Conservation (phyloP, 148 eudicot species). For the Beta vulgaris region DNA sequence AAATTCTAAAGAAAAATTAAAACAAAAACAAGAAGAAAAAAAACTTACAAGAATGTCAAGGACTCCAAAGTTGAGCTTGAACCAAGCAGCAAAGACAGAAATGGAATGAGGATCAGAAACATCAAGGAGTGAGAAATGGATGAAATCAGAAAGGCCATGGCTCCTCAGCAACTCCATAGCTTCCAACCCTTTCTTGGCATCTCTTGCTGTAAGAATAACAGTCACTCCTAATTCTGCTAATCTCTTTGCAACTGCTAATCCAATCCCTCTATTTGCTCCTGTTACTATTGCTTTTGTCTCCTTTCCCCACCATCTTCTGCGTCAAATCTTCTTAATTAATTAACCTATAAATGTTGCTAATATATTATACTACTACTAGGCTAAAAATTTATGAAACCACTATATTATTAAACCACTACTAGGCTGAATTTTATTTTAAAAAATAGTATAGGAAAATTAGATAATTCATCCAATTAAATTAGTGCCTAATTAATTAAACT, state of each 20-base stretch:
- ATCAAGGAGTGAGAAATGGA: conserved; percentile 51
- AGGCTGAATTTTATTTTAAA: too few relatives aligned
- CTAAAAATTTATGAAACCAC: too few relatives aligned
- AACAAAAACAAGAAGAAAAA: background rate
- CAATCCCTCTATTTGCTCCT: conserved; percentile 88
- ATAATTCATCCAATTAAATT: too few relatives aligned
- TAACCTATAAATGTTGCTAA: too few relatives aligned
- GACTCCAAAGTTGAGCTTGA: conserved; percentile 35
- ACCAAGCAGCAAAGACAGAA: conserved; percentile 46
- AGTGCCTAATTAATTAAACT: too few relatives aligned
- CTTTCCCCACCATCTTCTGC: conserved; percentile 79
- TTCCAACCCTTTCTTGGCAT: conserved; percentile 41
- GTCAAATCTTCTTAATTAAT: background rate
- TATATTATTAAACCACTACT: too few relatives aligned
- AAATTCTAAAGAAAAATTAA: too few relatives aligned
- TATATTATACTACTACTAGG: too few relatives aligned
- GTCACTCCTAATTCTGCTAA: conserved; percentile 67
- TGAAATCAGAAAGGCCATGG: conserved; percentile 35
- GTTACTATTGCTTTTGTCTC: conserved; percentile 77
- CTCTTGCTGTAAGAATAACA: conserved; percentile 75
- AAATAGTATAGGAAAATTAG: too few relatives aligned
- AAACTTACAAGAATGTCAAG: conserved; percentile 64
- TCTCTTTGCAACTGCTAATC: conserved; percentile 57
- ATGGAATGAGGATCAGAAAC: conserved; percentile 51
- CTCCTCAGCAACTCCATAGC: conserved; percentile 47